Evolutionary conservation across 345 rosid genomes (phyloP), one percentile per base, ranked within the genome.

Genomic region (Atalantia buxifolia): DNA sequence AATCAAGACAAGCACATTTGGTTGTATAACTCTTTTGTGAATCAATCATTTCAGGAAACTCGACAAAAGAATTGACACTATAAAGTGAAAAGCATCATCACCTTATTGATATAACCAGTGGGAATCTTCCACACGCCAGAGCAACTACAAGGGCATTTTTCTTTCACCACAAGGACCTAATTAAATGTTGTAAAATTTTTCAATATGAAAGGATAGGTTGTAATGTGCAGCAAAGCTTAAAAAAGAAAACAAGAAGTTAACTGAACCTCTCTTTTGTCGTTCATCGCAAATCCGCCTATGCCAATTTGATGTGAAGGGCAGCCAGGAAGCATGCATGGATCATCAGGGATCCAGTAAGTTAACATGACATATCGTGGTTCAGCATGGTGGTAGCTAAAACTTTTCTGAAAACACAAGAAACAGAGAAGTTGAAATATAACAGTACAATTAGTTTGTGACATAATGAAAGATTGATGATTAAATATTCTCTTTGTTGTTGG

Each of bases 221-320:
- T 18, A 10, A 24, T 9, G 24, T 16, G 60, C 24, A 18, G 40
- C 9, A 22, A 45, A 8, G 19, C n/a, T n/a, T n/a, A 33, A 2
- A 31, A 45, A 36, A 19, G 1, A 59, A 59, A 53, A 5, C 48
- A 28, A 24, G 6, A 31, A 14, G 24, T 30, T 24, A 61, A 30
- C 6, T 57, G 22, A 35, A 87, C 93, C 90, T 88, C 85, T 72
- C 71, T 83, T 48, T 71, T 77, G 71, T 80, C 82, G 30, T 86
- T 87, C 75, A 88, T 76, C 61, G 82, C 88, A 25, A 90, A 87
- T 28, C 84, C 91, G 30, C 79, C 89, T 0, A 87, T 75, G 3
- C 91, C 90, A 18, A 87, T 83, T n/a, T 81, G 93, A 81, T 88
- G 91, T 0, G 89, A 88, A 45, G 91, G 90, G 76, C 84, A 80